phyloP scores from a whole-genome alignment of 805 yeast species.

The Ogataea parapolymorpha region DNA sequence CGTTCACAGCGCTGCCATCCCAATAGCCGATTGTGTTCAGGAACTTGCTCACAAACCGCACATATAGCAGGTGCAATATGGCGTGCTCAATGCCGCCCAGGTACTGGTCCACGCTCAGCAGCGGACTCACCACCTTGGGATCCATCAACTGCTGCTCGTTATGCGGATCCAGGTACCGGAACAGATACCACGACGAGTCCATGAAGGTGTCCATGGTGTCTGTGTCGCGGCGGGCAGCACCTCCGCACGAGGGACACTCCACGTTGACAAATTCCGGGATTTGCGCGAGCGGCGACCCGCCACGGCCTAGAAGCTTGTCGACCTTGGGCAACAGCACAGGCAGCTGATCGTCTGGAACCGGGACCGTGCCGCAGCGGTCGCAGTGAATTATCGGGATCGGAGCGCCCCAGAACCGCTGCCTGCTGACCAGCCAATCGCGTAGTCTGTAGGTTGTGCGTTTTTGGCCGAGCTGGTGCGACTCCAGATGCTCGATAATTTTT shows the following conservation, averaged over 20 bases:
- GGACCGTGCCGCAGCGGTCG: conserved; percentile 78
- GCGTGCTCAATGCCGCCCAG: conserved; percentile 98
- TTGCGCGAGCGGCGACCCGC: conserved; percentile 67
- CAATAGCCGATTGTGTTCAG: conserved; percentile 64
- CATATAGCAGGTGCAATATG: conserved; percentile 81
- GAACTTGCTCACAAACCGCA: conserved; percentile 83
- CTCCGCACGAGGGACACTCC: conserved; percentile 77
- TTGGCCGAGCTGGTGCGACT: conserved; percentile 39
- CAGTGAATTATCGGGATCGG: conserved; percentile 96
- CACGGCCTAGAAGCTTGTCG: conserved; percentile 40
- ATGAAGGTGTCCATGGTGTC: conserved; percentile 99
- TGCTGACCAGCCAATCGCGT: conserved; percentile 91
- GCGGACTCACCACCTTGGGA: conserved; percentile 42
- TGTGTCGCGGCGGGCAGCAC: conserved; percentile 77
- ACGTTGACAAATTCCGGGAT: conserved; percentile 67
- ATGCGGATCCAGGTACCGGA: conserved; percentile 75
- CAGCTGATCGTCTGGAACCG: conserved; percentile 83
- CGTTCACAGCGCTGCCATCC: conserved; percentile 53
- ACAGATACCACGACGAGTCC: conserved; percentile 96
- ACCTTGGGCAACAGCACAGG: conserved; percentile 78
- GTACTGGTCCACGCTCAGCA: conserved; percentile 85
- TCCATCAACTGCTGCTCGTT: conserved; percentile 56
- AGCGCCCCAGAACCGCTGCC: conserved; percentile 98
- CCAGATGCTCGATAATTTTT: conserved; percentile 32
- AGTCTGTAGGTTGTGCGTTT: conserved; percentile 55